These are phyloP conservation scores for Rubia peregrina DNA, from an alignment of 305 asterid genomes.

Conservation along the genomic window DNA sequence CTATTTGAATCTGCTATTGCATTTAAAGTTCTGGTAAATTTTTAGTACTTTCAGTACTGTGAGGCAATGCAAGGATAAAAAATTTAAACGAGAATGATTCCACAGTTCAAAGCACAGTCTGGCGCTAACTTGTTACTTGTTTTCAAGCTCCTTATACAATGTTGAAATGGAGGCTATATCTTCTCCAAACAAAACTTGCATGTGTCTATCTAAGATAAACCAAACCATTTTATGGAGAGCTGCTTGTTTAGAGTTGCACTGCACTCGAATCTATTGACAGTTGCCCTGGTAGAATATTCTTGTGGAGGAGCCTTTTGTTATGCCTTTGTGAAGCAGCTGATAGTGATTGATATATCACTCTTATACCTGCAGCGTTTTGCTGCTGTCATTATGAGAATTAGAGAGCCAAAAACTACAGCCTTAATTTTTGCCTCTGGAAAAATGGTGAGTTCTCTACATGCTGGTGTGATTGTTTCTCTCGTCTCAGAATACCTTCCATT, in stretches of 20 bases:
- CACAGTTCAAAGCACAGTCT: not conserved
- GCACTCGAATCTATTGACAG: not conserved
- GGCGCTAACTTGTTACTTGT: not conserved
- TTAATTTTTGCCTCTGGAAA: constrained; percentile 37
- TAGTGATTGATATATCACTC: not conserved
- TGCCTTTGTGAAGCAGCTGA: not conserved
- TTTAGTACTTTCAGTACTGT: not conserved
- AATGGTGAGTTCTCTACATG: constrained; percentile 23
- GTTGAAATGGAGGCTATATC: not conserved
- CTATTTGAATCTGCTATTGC: not conserved
- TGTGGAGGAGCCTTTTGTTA: not conserved
- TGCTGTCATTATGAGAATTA: constrained; percentile 39
- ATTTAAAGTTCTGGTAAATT: not conserved
- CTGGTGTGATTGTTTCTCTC: not conserved
- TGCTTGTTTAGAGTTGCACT: not conserved
- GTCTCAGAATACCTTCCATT: not conserved
- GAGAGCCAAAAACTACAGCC: constrained; percentile 39
- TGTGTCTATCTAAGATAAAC: not conserved
- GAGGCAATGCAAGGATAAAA: not conserved
- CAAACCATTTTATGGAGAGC: not conserved
- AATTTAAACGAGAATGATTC: not conserved
- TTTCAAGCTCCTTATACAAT: not conserved
- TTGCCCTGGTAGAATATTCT: not conserved
- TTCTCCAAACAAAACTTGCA: not conserved
- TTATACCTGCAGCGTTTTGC: constrained; percentile 30